Percentiles rank a stretch among this genome's conserved stretches.
Conservation (phyloP, 1,284 basidiomycete genomes). For the Lentinula novae-zelandiae region DNA sequence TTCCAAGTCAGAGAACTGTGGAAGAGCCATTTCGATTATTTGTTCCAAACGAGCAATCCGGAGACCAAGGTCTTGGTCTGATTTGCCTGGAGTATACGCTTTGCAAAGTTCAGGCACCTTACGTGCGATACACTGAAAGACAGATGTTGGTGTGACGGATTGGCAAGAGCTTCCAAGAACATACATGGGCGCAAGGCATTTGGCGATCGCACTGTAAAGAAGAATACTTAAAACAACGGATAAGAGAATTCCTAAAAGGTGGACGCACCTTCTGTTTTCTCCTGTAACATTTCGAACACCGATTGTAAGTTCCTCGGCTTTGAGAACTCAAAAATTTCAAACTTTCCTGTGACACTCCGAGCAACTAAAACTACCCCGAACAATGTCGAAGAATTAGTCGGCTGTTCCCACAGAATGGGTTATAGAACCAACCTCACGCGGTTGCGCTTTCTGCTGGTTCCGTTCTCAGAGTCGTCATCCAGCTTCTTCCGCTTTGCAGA, state of each 20-base stretch:
- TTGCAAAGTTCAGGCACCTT: slow-evolving; percentile 83
- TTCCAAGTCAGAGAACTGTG: slow-evolving; percentile 53
- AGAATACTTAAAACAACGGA: slow-evolving; percentile 17
- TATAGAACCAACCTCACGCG: slow-evolving; percentile 54
- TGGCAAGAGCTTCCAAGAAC: slow-evolving; percentile 19
- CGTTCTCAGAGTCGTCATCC: slow-evolving; percentile 52
- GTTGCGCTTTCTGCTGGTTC: slow-evolving; percentile 63
- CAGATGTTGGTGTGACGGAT: background rate
- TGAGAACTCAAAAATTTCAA: background rate
- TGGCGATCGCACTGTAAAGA: slow-evolving; percentile 69
- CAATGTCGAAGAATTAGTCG: background rate
- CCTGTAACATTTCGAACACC: slow-evolving; percentile 58
- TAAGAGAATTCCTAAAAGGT: slow-evolving; percentile 9
- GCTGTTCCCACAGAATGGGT: background rate
- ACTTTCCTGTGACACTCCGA: background rate
- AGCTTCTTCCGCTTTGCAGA: slow-evolving; percentile 56
- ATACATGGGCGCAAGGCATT: slow-evolving; percentile 75
- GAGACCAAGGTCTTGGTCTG: slow-evolving; percentile 73
- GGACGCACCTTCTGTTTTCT: slow-evolving; percentile 68
- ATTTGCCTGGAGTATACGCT: slow-evolving; percentile 80
- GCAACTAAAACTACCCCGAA: slow-evolving; percentile 5
- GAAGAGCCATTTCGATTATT: slow-evolving; percentile 73
- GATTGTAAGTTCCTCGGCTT: background rate
- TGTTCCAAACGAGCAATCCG: slow-evolving; percentile 72
- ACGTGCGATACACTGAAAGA: slow-evolving; percentile 65